Evolutionary conservation across 495 filamentous ascomycete species (phyloP).

Genomic region (Podospora anserina): DNA sequence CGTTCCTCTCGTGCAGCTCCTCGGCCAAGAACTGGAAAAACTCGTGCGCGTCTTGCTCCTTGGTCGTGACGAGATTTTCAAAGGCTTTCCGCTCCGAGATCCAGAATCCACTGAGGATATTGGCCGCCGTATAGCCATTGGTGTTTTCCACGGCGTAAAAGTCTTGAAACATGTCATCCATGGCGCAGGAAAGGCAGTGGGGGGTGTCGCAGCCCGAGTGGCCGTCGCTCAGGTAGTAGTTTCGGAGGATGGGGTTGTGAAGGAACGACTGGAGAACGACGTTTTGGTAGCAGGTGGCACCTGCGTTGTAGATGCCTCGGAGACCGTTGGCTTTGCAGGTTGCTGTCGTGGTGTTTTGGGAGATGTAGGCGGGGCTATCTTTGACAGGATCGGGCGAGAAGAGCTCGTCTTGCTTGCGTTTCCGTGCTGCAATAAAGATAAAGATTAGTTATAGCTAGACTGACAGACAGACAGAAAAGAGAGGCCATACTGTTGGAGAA

Average conservation of each 20-base stretch:
- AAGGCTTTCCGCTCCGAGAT: constrained; percentile 58
- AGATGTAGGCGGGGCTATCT: constrained; percentile 59
- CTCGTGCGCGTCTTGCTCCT: constrained; percentile 92
- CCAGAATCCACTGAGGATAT: constrained; percentile 77
- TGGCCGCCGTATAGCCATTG: constrained; percentile 78
- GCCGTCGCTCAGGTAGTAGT: constrained; percentile 82
- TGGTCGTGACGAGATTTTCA: constrained; percentile 80
- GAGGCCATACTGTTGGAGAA: constrained; percentile 39
- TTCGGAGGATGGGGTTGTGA: constrained; percentile 81
- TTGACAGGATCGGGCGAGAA: constrained; percentile 48
- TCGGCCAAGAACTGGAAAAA: constrained; percentile 92
- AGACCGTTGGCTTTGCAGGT: constrained; percentile 71
- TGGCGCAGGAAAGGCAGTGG: constrained; percentile 79
- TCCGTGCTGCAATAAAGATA: constrained; percentile 34
- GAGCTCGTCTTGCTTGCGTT: constrained; percentile 61
- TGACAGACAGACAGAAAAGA: neutral
- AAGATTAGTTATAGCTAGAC: neutral
- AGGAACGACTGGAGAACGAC: constrained; percentile 84
- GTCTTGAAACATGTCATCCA: constrained; percentile 88
- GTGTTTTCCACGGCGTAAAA: constrained; percentile 78
- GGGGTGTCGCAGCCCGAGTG: constrained; percentile 63
- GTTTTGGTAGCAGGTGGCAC: constrained; percentile 90
- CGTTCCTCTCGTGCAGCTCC: constrained; percentile 71
- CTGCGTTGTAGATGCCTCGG: constrained; percentile 90
- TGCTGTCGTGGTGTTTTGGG: constrained; percentile 55